Conservation (phyloP, 139 green algal species). For the Micractinium sp. region DNA sequence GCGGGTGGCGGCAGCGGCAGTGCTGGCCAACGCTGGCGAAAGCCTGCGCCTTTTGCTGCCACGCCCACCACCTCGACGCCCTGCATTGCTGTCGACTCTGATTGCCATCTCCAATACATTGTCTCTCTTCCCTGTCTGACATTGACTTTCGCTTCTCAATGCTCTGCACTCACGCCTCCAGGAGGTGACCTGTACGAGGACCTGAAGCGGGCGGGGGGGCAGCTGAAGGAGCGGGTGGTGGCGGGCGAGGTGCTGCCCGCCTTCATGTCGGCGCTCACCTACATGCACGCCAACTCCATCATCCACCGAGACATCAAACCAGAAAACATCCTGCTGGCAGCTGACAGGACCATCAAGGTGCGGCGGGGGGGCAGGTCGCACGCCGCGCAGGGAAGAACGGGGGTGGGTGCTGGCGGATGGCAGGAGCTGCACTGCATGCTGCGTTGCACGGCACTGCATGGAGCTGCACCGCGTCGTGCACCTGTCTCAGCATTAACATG, state of each 20-base stretch:
- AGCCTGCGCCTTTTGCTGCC: not conserved
- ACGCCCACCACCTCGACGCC: not conserved
- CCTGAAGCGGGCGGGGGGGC: slow-evolving; percentile 69
- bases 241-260: slow-evolving; percentile 72
- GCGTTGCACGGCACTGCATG: not conserved
- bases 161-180: not conserved
- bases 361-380: not conserved
- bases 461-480: not conserved
- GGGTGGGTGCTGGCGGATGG: no score
- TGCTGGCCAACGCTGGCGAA: not conserved
- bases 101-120: no score
- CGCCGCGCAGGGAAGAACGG: not conserved
- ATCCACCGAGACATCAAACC: slow-evolving; percentile 85
- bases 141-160: not conserved
- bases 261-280: slow-evolving; percentile 78
- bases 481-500: not conserved
- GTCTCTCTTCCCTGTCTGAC: no score
- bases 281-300: slow-evolving; percentile 64
- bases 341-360: slow-evolving; percentile 42
- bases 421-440: no score
- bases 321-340: slow-evolving; percentile 88
- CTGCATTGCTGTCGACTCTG: no score
- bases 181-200: slow-evolving; percentile 85
- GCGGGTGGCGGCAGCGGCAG: not conserved
- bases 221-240: slow-evolving; percentile 61